phyloP scores from a whole-genome alignment of 805 yeast genomes.

The Starmerella cellae region DNA sequence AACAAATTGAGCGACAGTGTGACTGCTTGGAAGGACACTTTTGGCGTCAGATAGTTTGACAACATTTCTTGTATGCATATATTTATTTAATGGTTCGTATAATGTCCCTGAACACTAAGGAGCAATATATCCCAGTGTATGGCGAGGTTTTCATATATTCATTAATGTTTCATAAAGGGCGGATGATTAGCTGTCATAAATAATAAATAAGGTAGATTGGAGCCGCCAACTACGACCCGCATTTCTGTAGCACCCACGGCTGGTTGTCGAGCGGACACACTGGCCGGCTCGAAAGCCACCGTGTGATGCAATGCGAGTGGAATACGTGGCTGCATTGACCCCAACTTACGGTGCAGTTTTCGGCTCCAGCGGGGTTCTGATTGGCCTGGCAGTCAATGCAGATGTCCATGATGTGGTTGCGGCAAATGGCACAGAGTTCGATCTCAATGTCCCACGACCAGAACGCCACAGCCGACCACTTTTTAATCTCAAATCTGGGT shows the following conservation, averaged over 20 bases:
- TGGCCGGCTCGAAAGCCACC: conserved; percentile 90
- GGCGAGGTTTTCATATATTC: too few species aligned
- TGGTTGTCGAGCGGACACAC: conserved; percentile 94
- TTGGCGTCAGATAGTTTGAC: too few species aligned
- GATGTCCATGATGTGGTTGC: conserved; percentile 96
- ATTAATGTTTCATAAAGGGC: too few species aligned
- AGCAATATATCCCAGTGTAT: too few species aligned
- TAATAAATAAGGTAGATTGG: too few species aligned
- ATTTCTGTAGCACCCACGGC: conserved; percentile 70
- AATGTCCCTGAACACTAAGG: too few species aligned
- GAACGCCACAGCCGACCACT: conserved; percentile 99
- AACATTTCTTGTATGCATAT: too few species aligned
- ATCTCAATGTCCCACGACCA: conserved; percentile 98
- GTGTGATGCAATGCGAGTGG: conserved; percentile 89
- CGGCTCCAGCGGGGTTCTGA: conserved; percentile 45
- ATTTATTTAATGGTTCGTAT: too few species aligned
- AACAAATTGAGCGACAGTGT: too few species aligned
- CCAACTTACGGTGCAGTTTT: conserved; percentile 91
- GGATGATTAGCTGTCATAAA: too few species aligned
- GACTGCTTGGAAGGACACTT: too few species aligned
- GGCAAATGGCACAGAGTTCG: conserved; percentile 95
- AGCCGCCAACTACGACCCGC: conserved; percentile 45
- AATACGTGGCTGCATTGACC: conserved; percentile 97
- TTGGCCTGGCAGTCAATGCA: conserved; percentile 91
- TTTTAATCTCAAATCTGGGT: conserved; percentile 69